A percentile compares a stretch with the other conserved stretches of the same genome.
These are phyloP conservation scores for Heterobasidion annosum DNA, from an alignment of 1,284 basidiomycete species.

Conservation along the genomic window DNA sequence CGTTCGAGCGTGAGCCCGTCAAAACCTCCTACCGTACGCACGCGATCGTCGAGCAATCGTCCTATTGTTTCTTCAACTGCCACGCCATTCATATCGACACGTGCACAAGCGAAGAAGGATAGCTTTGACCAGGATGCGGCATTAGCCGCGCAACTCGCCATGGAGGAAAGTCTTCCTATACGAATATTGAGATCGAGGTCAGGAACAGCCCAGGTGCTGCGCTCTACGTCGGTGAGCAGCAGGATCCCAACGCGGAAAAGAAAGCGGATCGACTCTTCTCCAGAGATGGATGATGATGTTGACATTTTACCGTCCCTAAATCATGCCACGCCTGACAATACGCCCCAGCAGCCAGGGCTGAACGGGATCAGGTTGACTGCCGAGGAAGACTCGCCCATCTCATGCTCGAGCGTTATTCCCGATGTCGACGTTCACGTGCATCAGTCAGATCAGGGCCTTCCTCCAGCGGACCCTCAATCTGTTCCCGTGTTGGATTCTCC, in stretches of 20 bases:
- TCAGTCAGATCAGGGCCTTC: no score
- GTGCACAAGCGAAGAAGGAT: not conserved
- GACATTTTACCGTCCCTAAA: not conserved
- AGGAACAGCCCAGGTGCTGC: conserved; percentile 15
- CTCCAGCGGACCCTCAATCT: not conserved
- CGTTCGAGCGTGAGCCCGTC: not conserved
- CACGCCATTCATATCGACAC: not conserved
- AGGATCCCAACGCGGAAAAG: conserved; percentile 30
- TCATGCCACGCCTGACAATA: not conserved
- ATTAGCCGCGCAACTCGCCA: conserved; percentile 27
- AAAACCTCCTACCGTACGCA: not conserved
- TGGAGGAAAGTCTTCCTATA: conserved; percentile 25
- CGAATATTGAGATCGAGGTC: conserved; percentile 22
- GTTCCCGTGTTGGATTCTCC: not conserved
- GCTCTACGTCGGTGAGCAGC: conserved; percentile 6
- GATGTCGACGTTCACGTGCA: no score
- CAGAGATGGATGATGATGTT: conserved; percentile 21
- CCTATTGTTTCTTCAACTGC: not conserved
- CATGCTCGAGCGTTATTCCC: no score
- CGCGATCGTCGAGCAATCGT: not conserved
- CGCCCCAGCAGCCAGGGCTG: conserved; percentile 1
- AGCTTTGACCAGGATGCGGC: conserved; percentile 26
- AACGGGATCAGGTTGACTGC: not conserved
- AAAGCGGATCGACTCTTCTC: conserved; percentile 33
- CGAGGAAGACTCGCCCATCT: no score